Evolutionary conservation across 805 yeast species (phyloP).

Genomic region (Brettanomyces naardenensis): DNA sequence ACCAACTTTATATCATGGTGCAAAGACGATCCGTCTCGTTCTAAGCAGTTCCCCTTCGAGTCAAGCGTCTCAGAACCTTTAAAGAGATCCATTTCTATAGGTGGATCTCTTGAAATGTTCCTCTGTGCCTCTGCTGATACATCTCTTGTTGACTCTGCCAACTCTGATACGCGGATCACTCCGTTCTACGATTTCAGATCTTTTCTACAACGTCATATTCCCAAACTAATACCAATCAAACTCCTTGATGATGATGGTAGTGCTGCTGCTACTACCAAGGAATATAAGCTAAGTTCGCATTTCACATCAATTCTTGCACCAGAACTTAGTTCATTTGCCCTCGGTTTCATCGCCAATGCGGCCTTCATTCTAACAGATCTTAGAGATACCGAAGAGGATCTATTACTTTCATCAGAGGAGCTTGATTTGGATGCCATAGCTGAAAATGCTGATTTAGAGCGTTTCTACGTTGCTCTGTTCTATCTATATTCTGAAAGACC

Average conservation of each 20-base stretch:
- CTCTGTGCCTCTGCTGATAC: constrained; percentile 57
- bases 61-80: constrained; percentile 46
- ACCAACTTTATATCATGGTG: constrained; percentile 64
- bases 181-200: constrained; percentile 58
- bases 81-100: constrained; percentile 43
- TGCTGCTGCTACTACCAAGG: constrained; percentile 29
- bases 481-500: constrained; percentile 61
- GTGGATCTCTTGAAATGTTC: constrained; percentile 53
- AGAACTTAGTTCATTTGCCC: constrained; percentile 43
- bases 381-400: constrained; percentile 70
- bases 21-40: constrained; percentile 37
- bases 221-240: constrained; percentile 45
- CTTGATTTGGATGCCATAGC: constrained; percentile 55
- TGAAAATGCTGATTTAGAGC: constrained; percentile 76
- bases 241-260: constrained; percentile 37
- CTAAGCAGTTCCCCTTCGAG: constrained; percentile 39
- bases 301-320: constrained; percentile 31
- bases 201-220: constrained; percentile 58
- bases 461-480: constrained; percentile 71
- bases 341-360: constrained; percentile 49
- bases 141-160: constrained; percentile 13
- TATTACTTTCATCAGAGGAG: constrained; percentile 47
- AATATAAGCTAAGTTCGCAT: constrained; percentile 18
- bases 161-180: constrained; percentile 9
- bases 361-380: constrained; percentile 60